Evolutionary conservation across 2,329 filamentous ascomycete species (phyloP), one percentile per base, ranked within the genome.

Genomic region (Hymenoscyphus salicellus): DNA sequence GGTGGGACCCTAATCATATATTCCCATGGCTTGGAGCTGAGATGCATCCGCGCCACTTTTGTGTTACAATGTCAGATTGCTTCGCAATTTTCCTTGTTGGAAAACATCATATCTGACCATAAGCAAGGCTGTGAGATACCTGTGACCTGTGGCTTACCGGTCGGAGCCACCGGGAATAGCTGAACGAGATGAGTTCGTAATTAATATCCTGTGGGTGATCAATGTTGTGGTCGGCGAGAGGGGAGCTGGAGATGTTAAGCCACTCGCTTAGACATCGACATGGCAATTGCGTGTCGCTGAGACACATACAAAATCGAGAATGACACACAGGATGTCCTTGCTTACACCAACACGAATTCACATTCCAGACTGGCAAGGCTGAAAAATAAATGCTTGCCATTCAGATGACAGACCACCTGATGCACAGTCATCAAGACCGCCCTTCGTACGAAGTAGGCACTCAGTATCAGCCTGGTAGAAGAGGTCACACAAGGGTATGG

Each of bases 1-100:
- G 11, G 55, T n/a, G 32, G 55, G 55, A 7, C 10, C 20, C 30
- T 33, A 32, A n/a, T 20, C n/a, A 58, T 38, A 58, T 33, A 58
- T 20, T 57, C 20, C 26, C 55, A 11, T 32, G 55, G 55, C 55
- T 57, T 57, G 17, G 55, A 58, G 55, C 55, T 58, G 55, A 58
- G 32, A 33, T 38, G 20, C 17, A 30, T 32, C 14, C 8, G 30
- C 55, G 55, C 55, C 55, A 58, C 55, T 36, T 30, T 36, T 58
- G 55, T 58, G 32, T 57, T 57, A 57, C 55, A 7, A 14, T 55
- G 52, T 55, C 52, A 55, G 52, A 55, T 55, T 3, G 8, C 55
- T 20, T 57, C n/a, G 20, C 20, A 6, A 10, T 52, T 11, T 23
- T 23, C 46, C 46, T 8, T 52, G 46, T 23, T 26, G 8, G 11